Evolutionary conservation across 2,329 filamentous ascomycete genomes (phyloP).

Genomic region (Alternaria burnsii): DNA sequence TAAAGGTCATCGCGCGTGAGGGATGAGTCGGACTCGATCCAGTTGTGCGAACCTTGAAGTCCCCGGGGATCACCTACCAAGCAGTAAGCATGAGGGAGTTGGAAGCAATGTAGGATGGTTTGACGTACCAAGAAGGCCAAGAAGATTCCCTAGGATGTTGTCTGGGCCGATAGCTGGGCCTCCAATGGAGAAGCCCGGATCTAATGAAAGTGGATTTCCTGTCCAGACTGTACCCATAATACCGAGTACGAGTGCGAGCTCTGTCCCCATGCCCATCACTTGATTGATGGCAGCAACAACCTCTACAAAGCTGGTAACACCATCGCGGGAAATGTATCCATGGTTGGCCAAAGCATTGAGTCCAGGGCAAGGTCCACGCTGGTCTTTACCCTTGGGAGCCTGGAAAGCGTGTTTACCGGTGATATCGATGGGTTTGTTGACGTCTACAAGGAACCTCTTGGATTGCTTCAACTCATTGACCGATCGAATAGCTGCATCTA

Average conservation of each 20-base stretch:
- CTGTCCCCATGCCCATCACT: conserved; percentile 57
- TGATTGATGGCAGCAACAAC: conserved; percentile 54
- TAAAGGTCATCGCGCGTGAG: conserved; percentile 56
- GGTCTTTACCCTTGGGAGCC: conserved; percentile 50
- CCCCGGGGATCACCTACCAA: conserved; percentile 51
- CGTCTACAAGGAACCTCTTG: conserved; percentile 23
- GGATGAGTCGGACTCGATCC: conserved; percentile 54
- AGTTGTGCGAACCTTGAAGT: conserved; percentile 57
- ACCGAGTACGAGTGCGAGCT: conserved; percentile 52
- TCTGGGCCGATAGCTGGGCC: conserved; percentile 36
- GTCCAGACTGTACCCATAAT: conserved; percentile 59
- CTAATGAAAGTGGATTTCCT: conserved; percentile 61
- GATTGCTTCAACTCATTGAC: conserved; percentile 22
- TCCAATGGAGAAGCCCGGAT: conserved; percentile 63
- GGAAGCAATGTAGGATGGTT: conserved; percentile 25
- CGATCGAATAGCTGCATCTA: conserved; percentile 20
- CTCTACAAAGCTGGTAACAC: conserved; percentile 54
- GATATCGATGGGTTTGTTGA: conserved; percentile 40
- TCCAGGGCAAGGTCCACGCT: conserved; percentile 55
- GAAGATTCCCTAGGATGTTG: conserved; percentile 55
- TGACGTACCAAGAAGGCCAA: conserved; percentile 54
- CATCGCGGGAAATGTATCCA: conserved; percentile 35
- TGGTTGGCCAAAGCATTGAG: conserved; percentile 55
- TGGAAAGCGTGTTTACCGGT: conserved; percentile 38
- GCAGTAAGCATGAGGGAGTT: conserved; percentile 24